These are phyloP conservation scores for Nematocida ausubeli DNA, from an alignment of 371 early-diverging fungal genomes.

Conservation along the genomic window DNA sequence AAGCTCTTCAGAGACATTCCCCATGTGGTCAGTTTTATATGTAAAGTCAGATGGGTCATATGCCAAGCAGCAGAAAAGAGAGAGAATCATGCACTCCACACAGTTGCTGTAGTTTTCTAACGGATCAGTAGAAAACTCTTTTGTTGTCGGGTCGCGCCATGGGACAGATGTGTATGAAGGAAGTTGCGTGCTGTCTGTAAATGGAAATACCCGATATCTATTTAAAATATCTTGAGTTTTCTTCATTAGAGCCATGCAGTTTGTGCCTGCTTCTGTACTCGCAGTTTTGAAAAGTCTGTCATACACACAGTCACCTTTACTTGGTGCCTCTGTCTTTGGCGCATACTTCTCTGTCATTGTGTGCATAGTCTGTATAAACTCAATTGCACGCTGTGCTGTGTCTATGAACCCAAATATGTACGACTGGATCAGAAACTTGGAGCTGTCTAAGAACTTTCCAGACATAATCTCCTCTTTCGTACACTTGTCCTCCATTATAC, in stretches of 20 bases:
- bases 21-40: background rate
- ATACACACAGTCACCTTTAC: background rate
- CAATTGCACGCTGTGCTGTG: background rate
- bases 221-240: background rate
- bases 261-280: background rate
- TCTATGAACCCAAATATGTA: background rate
- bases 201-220: constrained; percentile 3
- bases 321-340: background rate
- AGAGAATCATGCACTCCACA: background rate
- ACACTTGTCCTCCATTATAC: too few relatives aligned
- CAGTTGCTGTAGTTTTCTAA: background rate
- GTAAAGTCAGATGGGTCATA: background rate
- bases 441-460: background rate
- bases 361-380: background rate
- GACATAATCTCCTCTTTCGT: background rate
- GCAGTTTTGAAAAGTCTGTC: background rate
- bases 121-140: background rate
- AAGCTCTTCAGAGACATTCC: background rate
- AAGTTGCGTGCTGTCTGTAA: background rate
- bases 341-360: background rate
- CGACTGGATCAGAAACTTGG: background rate
- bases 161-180: background rate
- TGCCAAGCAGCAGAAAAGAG: background rate
- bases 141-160: background rate
- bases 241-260: background rate